Evolutionary conservation across 2,329 filamentous ascomycete genomes (phyloP).

Genomic region (Colletotrichum falcatum): DNA sequence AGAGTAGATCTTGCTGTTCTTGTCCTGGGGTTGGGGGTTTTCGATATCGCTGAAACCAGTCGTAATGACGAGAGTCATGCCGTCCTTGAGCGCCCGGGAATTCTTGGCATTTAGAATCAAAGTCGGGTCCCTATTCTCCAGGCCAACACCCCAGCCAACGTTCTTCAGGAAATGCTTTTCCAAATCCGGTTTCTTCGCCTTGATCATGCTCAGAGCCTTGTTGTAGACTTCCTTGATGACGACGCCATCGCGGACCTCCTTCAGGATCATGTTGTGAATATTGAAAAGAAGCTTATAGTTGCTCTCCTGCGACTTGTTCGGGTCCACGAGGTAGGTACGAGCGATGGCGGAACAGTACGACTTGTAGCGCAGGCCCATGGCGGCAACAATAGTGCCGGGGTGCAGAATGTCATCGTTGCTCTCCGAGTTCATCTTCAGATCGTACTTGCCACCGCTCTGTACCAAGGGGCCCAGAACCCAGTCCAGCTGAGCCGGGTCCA

Average conservation of each 20-base stretch:
- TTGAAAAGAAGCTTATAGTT: slow-evolving; percentile 91
- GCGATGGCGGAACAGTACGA: slow-evolving; percentile 94
- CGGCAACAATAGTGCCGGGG: slow-evolving; percentile 92
- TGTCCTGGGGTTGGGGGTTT: slow-evolving; percentile 88
- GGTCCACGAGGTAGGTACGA: slow-evolving; percentile 95
- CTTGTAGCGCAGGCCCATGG: slow-evolving; percentile 93
- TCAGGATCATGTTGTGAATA: slow-evolving; percentile 90
- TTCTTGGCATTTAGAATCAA: slow-evolving; percentile 91
- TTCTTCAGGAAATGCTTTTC: slow-evolving; percentile 96
- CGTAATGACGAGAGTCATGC: slow-evolving; percentile 94
- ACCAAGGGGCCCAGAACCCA: slow-evolving; percentile 93
- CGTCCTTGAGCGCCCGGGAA: slow-evolving; percentile 84
- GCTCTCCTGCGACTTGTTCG: slow-evolving; percentile 93
- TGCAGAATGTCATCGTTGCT: slow-evolving; percentile 87
- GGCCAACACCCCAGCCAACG: slow-evolving; percentile 90
- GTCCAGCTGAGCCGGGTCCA: slow-evolving; percentile 89
- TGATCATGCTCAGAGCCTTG: slow-evolving; percentile 85
- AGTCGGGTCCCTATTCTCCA: slow-evolving; percentile 88
- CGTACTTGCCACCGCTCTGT: slow-evolving; percentile 96
- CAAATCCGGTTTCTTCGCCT: slow-evolving; percentile 91
- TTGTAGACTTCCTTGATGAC: slow-evolving; percentile 90
- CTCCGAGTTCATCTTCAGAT: slow-evolving; percentile 82
- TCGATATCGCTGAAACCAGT: slow-evolving; percentile 91
- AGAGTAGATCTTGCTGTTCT: slow-evolving; percentile 89
- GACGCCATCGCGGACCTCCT: slow-evolving; percentile 89